Conservation (phyloP, 495 filamentous ascomycete genomes). For the Ascodesmis nigricans region DNA sequence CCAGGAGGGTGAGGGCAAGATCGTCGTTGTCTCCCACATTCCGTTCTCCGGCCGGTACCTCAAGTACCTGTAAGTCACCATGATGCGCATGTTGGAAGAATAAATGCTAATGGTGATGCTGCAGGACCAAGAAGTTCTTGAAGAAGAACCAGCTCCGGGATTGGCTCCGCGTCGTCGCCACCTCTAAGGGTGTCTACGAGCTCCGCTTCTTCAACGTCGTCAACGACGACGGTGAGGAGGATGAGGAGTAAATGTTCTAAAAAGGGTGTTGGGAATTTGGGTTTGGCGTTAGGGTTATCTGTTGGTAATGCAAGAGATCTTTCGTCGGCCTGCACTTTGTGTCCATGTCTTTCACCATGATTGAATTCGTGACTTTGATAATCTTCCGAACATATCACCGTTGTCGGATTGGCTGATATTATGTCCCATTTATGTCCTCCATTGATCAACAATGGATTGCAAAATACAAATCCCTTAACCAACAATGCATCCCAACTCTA, state of each 20-base stretch:
- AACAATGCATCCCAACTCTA: no score
- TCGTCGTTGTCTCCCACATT: conserved; percentile 92
- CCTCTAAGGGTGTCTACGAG: conserved; percentile 91
- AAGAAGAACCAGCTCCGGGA: conserved; percentile 99
- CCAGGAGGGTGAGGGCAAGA: conserved; percentile 79
- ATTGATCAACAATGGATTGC: no score
- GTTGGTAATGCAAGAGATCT: no score
- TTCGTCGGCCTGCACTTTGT: no score
- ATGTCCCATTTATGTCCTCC: no score
- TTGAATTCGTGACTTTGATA: no score
- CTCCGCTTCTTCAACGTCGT: conserved; percentile 99
- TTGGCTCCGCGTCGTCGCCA: conserved; percentile 97
- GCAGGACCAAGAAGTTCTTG: conserved; percentile 98
- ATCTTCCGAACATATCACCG: no score
- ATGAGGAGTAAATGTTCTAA: conserved; percentile 80
- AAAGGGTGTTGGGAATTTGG: no score
- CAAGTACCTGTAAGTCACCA: conserved; percentile 76
- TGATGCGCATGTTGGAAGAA: not conserved
- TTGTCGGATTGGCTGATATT: no score
- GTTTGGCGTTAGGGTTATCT: no score
- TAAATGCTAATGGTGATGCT: conserved; percentile 7
- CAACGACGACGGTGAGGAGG: conserved; percentile 87
- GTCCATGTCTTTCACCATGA: no score
- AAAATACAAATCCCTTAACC: no score
- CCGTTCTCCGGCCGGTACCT: conserved; percentile 96